Evolutionary conservation across 352 stramenopile genomes (phyloP), one percentile per base, ranked within the genome.

Genomic region (Globisporangium spinosum): DNA sequence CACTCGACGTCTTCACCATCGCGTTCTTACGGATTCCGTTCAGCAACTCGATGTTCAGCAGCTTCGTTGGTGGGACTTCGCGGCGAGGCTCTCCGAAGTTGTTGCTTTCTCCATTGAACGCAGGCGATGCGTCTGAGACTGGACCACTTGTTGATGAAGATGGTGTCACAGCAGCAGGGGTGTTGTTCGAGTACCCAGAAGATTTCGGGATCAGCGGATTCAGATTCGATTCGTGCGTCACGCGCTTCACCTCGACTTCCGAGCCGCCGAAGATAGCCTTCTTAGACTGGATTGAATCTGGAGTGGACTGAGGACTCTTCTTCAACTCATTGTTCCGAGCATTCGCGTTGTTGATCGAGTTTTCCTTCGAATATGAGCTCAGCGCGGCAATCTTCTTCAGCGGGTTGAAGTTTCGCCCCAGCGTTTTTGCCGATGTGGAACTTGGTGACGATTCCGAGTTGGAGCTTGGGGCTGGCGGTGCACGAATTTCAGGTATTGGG

Each of bases 361-460:
- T 85, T 27, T 87, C 79, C 67, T 85, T 85, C 8, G 70, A 67
- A 35, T 86, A 77, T 29, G 67, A 77, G 22, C 74, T 72, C 8
- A 86, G 68, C 17, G 73, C 70, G 43, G 77, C 76, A 59, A 90
- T 87, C 64, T 90, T 90, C 70, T 89, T 88, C 29, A 89, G 67
- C 34, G 80, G 80, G 60, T 85, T 88, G 60, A 88, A 85, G 62
- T 62, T 80, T 68, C 80, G 80, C 27, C 73, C 69, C 15, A 57
- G 43, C 20, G 47, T 29, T 34, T 66, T 70, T 20, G 25, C n/a
- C 2, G 47, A 38, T 0, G 55, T 45, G 1, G 61, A 23, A 22
- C 15, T 68, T 9, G 59, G 54, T 6, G 70, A 65, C 12, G 55
- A 29, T 22, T 64, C 70, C 13, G 61, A 29, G 32, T 72, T 70